Conservation (phyloP, 495 filamentous ascomycete genomes). For the Staphylotrichum tortipilum region DNA sequence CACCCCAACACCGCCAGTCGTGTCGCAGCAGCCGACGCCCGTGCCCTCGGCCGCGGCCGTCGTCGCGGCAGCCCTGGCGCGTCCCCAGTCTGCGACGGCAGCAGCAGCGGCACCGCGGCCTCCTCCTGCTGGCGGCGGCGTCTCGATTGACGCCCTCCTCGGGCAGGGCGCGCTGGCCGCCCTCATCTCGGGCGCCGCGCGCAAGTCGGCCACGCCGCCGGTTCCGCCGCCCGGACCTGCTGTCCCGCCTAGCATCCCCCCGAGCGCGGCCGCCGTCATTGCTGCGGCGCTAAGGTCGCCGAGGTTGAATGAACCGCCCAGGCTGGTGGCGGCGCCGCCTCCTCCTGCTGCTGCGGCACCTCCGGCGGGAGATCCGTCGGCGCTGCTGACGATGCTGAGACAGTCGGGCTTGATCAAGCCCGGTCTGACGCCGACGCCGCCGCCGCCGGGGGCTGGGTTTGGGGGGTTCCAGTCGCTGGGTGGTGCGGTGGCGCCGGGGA, state of each 20-base stretch:
- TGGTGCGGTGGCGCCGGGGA: not conserved
- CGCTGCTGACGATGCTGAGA: conserved; percentile 42
- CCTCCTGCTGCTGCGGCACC: conserved; percentile 10
- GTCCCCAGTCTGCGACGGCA: conserved; percentile 19
- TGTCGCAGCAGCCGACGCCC: conserved; percentile 16
- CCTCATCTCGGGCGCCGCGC: conserved; percentile 29
- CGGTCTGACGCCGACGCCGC: conserved; percentile 30
- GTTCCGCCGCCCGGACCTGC: conserved; percentile 32
- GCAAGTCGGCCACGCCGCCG: conserved; percentile 37
- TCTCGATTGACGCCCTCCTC: conserved; percentile 44
- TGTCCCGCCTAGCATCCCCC: conserved; percentile 9
- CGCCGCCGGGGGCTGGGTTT: conserved; percentile 18
- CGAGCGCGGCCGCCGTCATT: conserved; percentile 14
- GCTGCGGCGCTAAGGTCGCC: conserved; percentile 17
- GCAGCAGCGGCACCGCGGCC: no score
- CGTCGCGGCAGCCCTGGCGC: conserved; percentile 12
- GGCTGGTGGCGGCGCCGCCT: conserved; percentile 4
- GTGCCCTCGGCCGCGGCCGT: conserved; percentile 20
- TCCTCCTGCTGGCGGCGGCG: conserved; percentile 16
- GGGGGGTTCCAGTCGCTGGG: not conserved
- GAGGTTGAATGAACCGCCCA: conserved; percentile 7
- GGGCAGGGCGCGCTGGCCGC: conserved; percentile 46
- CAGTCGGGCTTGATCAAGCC: conserved; percentile 40
- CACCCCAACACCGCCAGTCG: conserved; percentile 23
- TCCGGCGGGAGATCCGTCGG: conserved; percentile 26